phyloP scores from a whole-genome alignment of 2,329 filamentous ascomycete genomes.

The Aphanocladium album region DNA sequence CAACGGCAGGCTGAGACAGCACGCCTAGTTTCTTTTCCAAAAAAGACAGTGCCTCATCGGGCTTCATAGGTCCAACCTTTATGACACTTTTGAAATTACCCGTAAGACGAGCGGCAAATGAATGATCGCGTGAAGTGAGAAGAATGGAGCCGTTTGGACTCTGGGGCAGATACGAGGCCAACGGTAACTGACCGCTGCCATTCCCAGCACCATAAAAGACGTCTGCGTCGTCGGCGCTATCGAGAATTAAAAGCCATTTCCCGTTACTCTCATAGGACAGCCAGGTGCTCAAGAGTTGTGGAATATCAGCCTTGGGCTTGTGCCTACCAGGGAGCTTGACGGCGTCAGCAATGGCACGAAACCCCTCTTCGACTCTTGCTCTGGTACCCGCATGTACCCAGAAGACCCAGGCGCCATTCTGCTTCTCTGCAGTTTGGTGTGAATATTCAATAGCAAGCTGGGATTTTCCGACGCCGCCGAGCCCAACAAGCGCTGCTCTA shows the following conservation, averaged over 20 bases:
- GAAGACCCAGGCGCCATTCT: conserved; percentile 22
- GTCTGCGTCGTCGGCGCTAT: conserved; percentile 30
- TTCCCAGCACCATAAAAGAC: conserved; percentile 20
- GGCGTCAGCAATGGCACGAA: conserved; percentile 26
- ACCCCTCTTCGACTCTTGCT: conserved; percentile 28
- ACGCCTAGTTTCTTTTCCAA: conserved; percentile 23
- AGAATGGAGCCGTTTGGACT: conserved; percentile 26
- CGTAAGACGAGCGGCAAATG: conserved; percentile 19
- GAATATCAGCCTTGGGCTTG: conserved; percentile 20
- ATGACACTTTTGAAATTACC: conserved; percentile 20
- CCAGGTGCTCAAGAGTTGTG: conserved; percentile 26
- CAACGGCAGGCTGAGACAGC: conserved; percentile 14
- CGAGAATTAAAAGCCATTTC: conserved; percentile 31
- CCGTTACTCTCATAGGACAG: conserved; percentile 24
- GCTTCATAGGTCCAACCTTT: conserved; percentile 23
- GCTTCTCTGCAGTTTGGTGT: neutral
- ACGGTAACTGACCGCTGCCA: conserved; percentile 10
- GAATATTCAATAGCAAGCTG: conserved; percentile 5
- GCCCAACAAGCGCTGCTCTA: conserved; percentile 28
- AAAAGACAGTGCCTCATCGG: conserved; percentile 23
- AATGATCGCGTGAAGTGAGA: conserved; percentile 22
- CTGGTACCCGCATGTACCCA: conserved; percentile 29
- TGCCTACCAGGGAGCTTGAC: conserved; percentile 23
- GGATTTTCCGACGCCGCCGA: conserved; percentile 27
- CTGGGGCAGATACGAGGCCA: conserved; percentile 24